Conservation (phyloP, 495 filamentous ascomycete species). For the Aspergillus biplanus region DNA sequence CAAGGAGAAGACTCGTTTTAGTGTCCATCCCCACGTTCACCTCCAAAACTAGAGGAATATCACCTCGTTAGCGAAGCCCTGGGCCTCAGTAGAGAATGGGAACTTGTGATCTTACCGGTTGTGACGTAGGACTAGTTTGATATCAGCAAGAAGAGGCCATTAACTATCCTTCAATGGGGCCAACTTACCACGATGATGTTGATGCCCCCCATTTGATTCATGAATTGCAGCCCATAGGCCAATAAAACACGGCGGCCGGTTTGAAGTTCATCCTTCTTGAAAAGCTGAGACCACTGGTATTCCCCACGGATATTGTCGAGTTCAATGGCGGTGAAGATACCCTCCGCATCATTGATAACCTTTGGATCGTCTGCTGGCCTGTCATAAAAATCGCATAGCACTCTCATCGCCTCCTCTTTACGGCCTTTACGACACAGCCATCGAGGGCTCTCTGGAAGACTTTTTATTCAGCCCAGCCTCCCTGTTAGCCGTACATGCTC, state of each 20-base stretch:
- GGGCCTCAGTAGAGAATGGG: background rate
- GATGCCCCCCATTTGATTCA: slow-evolving; percentile 46
- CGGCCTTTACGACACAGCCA: slow-evolving; percentile 47
- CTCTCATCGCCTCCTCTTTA: slow-evolving; percentile 48
- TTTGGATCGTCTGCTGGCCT: slow-evolving; percentile 39
- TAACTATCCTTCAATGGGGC: background rate
- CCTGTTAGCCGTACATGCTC: background rate
- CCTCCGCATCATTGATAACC: slow-evolving; percentile 46
- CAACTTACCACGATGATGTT: slow-evolving; percentile 52
- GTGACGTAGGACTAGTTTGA: slow-evolving; percentile 49
- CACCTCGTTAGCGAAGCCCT: slow-evolving; percentile 7
- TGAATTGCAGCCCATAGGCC: slow-evolving; percentile 41
- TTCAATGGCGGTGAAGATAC: slow-evolving; percentile 50
- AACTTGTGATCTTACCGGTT: slow-evolving; percentile 26
- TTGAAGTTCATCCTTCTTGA: slow-evolving; percentile 55
- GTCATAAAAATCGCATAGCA: slow-evolving; percentile 55
- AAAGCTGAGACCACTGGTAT: slow-evolving; percentile 50
- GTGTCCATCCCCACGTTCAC: slow-evolving; percentile 52
- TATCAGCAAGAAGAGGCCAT: slow-evolving; percentile 3
- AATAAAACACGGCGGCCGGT: slow-evolving; percentile 55
- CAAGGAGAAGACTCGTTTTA: slow-evolving; percentile 50
- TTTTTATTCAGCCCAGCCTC: slow-evolving; percentile 6
- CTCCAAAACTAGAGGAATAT: slow-evolving; percentile 40
- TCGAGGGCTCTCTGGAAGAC: slow-evolving; percentile 50
- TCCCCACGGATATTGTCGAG: slow-evolving; percentile 46